Conservation (phyloP, 1,284 basidiomycete genomes). For the Papiliotrema flavescens region DNA sequence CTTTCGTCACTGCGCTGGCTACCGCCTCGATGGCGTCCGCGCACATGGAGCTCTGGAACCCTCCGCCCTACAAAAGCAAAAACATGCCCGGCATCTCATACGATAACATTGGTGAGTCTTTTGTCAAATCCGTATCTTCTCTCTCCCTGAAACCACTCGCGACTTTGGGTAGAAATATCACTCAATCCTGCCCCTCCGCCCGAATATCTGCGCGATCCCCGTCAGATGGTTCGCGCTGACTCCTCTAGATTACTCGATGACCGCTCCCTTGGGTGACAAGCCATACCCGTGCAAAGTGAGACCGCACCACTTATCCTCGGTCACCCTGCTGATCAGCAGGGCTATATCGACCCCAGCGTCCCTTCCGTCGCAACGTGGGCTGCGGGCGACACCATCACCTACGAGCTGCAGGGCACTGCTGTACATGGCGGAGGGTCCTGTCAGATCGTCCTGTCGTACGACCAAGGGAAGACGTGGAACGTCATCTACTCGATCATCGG, state of each 20-base stretch:
- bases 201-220: too few relatives aligned
- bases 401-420: slow-evolving; percentile 41
- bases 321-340: slow-evolving; percentile 13
- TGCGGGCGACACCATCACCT: slow-evolving; percentile 31
- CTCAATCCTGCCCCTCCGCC: too few relatives aligned
- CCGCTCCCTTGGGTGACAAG: slow-evolving; percentile 36
- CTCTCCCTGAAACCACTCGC: too few relatives aligned
- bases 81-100: too few relatives aligned
- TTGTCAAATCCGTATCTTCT: too few relatives aligned
- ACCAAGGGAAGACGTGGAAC: slow-evolving; percentile 47
- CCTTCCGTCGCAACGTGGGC: slow-evolving; percentile 34
- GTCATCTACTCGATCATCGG: slow-evolving; percentile 48
- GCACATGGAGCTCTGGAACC: too few relatives aligned
- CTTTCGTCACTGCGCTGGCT: too few relatives aligned
- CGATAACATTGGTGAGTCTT: too few relatives aligned
- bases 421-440: slow-evolving; percentile 49
- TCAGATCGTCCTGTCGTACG: slow-evolving; percentile 49
- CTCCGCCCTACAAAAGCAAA: too few relatives aligned
- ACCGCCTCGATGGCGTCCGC: too few relatives aligned
- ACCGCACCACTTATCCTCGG: not conserved
- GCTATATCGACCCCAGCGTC: slow-evolving; percentile 38
- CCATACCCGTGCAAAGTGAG: slow-evolving; percentile 49
- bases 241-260: slow-evolving; percentile 45
- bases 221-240: too few relatives aligned
- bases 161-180: too few relatives aligned